Percentiles rank a stretch among this genome's conserved stretches.
phyloP scores from a whole-genome alignment of 768 basidiomycete genomes.

The Obba rivulosa region DNA sequence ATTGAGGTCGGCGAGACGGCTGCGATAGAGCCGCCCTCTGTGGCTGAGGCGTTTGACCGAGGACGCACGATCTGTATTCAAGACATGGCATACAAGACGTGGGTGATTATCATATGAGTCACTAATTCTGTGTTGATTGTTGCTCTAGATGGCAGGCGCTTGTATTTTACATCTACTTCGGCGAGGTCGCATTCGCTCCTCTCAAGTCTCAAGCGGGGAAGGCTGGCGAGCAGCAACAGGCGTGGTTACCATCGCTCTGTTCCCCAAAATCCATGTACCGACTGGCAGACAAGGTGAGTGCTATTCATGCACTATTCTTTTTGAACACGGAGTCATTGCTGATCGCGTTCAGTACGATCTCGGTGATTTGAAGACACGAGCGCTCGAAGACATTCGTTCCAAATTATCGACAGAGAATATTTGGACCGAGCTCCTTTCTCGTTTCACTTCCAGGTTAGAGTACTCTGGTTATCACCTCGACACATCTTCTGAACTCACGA shows the following conservation, averaged over 20 bases:
- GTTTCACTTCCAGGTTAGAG: constrained; percentile 6
- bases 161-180: constrained; percentile 3
- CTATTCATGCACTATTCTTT: background rate
- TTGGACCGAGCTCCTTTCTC: constrained; percentile 3
- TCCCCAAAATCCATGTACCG: constrained; percentile 13
- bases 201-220: background rate
- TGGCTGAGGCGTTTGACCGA: background rate
- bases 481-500: background rate
- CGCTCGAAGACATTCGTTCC: background rate
- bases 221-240: background rate
- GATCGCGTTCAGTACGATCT: background rate
- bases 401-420: constrained; percentile 1
- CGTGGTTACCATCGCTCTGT: background rate
- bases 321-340: background rate
- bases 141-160: constrained; percentile 3
- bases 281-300: constrained; percentile 7
- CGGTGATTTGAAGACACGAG: background rate
- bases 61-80: background rate
- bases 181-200: background rate
- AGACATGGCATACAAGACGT: constrained; percentile 1
- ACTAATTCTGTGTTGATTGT: background rate
- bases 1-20: background rate
- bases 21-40: background rate
- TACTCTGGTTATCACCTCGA: too few species aligned
- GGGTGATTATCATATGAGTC: background rate